These are phyloP conservation scores for Didymella exigua DNA, from an alignment of 2,329 filamentous ascomycete species.

Conservation along the genomic window DNA sequence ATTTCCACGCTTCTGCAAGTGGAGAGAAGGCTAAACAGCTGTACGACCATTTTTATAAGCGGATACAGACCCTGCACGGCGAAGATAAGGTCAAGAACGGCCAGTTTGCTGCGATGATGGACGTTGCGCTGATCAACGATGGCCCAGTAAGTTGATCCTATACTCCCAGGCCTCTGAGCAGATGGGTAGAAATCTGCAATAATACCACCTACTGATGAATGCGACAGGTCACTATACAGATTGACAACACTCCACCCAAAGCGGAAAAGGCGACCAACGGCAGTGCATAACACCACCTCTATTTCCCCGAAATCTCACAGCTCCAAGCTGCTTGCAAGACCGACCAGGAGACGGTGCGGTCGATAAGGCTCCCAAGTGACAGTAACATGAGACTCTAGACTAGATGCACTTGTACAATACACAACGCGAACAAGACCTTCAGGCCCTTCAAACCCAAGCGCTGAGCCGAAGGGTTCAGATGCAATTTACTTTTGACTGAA, in stretches of 20 bases:
- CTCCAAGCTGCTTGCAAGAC: too few relatives aligned
- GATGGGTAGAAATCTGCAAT: too few relatives aligned
- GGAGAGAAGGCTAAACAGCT: constrained; percentile 78
- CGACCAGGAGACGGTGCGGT: too few relatives aligned
- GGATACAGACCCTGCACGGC: constrained; percentile 73
- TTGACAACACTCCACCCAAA: constrained; percentile 54
- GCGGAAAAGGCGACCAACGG: constrained; percentile 42
- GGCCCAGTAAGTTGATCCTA: constrained; percentile 73
- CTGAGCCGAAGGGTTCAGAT: too few relatives aligned
- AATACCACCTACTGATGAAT: constrained; percentile 7
- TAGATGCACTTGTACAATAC: too few relatives aligned
- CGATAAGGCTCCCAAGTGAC: too few relatives aligned
- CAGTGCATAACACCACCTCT: background rate
- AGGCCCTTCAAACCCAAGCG: too few relatives aligned
- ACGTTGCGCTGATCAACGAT: constrained; percentile 91
- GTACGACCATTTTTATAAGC: constrained; percentile 82
- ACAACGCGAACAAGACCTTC: too few relatives aligned
- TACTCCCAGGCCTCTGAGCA: too few relatives aligned
- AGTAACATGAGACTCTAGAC: too few relatives aligned
- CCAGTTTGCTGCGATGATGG: constrained; percentile 99
- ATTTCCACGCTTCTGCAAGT: constrained; percentile 87
- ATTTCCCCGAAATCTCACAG: too few relatives aligned
- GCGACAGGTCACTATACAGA: constrained; percentile 55
- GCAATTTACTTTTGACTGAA: too few relatives aligned
- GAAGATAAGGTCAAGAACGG: constrained; percentile 85